A percentile compares a stretch with the other conserved stretches of the same genome.
Conservation (phyloP, 192 early-diverging fungal species). For the Backusella tarrabulga region DNA sequence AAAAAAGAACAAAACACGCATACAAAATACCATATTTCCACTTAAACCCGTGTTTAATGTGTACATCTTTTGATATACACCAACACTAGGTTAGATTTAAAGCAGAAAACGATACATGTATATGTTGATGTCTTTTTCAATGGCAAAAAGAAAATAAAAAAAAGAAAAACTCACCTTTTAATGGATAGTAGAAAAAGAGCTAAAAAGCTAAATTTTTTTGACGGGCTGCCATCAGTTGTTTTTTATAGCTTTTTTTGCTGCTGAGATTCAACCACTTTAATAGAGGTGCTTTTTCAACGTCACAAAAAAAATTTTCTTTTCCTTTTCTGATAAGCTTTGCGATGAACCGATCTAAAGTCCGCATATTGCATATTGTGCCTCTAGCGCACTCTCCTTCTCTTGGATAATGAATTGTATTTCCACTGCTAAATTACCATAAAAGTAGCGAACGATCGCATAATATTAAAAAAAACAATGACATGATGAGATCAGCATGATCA, state of each 20-base stretch:
- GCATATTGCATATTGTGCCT: background rate
- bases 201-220: background rate
- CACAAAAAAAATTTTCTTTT: background rate
- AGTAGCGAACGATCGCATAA: background rate
- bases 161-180: background rate
- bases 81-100: background rate
- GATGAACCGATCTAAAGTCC: background rate
- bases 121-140: background rate
- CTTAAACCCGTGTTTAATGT: background rate
- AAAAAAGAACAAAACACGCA: background rate
- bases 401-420: background rate
- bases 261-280: background rate
- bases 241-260: background rate
- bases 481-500: background rate
- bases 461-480: background rate
- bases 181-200: background rate
- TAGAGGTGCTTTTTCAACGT: background rate
- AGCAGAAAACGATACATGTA: background rate
- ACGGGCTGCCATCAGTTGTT: background rate
- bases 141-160: background rate
- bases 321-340: background rate
- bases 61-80: background rate
- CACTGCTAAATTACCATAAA: background rate
- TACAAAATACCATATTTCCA: background rate
- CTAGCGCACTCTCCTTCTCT: background rate